These are phyloP conservation scores for Sordariomycetes sp. DNA, from an alignment of 2,329 filamentous ascomycete genomes.

Conservation along the genomic window DNA sequence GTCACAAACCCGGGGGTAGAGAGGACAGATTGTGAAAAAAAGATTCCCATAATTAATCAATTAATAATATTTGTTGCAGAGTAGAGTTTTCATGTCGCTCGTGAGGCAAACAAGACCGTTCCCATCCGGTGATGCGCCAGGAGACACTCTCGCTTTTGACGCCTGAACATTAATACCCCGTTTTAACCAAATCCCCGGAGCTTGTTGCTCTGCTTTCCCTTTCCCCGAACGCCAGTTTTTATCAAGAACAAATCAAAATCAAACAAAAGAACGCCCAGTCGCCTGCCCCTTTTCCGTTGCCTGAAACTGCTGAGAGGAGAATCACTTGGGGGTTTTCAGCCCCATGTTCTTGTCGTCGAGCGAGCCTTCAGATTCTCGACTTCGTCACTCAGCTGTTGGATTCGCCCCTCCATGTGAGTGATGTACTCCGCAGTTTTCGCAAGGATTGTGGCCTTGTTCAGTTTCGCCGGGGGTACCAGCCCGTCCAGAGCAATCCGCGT, in stretches of 20 bases:
- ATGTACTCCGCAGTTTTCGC: conserved; percentile 28
- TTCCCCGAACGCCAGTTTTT: not conserved
- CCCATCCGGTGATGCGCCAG: not conserved
- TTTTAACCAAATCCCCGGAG: not conserved
- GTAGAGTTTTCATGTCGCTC: not conserved
- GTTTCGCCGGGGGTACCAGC: conserved; percentile 23
- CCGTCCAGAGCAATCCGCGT: conserved; percentile 14
- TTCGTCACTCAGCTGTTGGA: conserved; percentile 18
- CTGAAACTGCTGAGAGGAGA: not conserved
- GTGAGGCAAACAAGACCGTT: not conserved
- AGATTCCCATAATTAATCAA: not conserved
- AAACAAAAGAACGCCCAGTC: not conserved
- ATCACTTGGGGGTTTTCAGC: not conserved
- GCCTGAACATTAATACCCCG: not conserved
- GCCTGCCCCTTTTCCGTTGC: not conserved
- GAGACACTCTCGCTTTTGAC: not conserved
- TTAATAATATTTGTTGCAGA: not conserved
- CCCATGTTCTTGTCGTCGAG: not conserved
- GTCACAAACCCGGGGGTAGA: not conserved
- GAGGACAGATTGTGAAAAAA: not conserved
- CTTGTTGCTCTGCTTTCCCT: not conserved
- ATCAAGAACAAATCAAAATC: not conserved
- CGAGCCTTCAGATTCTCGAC: conserved; percentile 20
- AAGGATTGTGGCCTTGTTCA: conserved; percentile 31
- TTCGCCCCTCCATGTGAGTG: conserved; percentile 22